Base-by-base conservation (phyloP, 768 basidiomycete genomes). In the Russula compacta region DNA sequence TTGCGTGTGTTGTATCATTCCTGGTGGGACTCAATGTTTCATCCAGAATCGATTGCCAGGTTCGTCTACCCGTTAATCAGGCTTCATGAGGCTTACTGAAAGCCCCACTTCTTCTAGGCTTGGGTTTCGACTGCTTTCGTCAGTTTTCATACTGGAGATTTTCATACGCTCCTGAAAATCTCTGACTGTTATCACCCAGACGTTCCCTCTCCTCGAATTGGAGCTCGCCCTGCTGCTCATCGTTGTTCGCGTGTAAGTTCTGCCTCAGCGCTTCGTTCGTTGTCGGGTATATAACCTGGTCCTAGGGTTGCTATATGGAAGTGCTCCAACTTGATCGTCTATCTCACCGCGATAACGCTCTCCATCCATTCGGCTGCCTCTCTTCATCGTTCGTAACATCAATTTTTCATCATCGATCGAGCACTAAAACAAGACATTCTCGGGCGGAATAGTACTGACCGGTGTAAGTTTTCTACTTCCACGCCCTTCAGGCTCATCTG, bases 241-340 rank as follows among this genome's bases (percentile, higher is more conserved):
- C 24, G 59, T 54, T 29, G 2, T 54, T 24, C 59, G 59, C 8
- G 59, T 60, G 59, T 60, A 55, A 43, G 59, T 38, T 40, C 19
- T 15, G 17, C 9, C 7, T 56, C n/a, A 6, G 2, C 11, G 1
- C 12, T 19, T 24, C 36, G 7, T n/a, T n/a, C 6, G 8, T 38
- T 17, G 6, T 14, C 19, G 12, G 15, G 12, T 36, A 9, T 4
- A 21, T 60, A 15, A 55, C 46, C 11, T 24, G 39, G 11, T 55
- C 29, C 32, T 9, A 60, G 59, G 10, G 12, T 60, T 32, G 59
- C 59, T 12, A 55, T 60, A 33, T 60, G 59, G 59, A 2, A 49
- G 6, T 14, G 53, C 12, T 35, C 53, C 17, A 43, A 14, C 14
- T 8, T 14, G 19, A 19, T 43, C 29, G 43, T 42, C 14, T 9